phyloP scores from a whole-genome alignment of 2,329 filamentous ascomycete species.

The Pyrenochaeta sp. region DNA sequence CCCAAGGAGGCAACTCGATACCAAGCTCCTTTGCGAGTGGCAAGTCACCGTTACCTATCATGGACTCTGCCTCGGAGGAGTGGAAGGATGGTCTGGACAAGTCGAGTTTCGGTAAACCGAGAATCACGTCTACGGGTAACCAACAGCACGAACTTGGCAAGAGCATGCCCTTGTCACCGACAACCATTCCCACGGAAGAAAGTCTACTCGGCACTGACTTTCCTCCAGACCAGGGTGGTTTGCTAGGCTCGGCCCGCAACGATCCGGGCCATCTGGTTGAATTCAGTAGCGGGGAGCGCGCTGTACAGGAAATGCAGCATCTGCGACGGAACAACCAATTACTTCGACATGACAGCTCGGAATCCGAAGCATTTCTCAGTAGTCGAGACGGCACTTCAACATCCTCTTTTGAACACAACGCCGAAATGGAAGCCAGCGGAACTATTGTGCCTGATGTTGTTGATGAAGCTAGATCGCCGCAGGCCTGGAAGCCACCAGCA shows the following conservation, averaged over 20 bases:
- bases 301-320: conserved; percentile 47
- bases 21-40: conserved; percentile 58
- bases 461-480: conserved; percentile 36
- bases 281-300: conserved; percentile 38
- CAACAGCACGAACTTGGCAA: conserved; percentile 21
- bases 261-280: conserved; percentile 22
- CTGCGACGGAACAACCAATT: conserved; percentile 51
- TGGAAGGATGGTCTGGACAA: conserved; percentile 34
- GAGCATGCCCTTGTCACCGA: conserved; percentile 37
- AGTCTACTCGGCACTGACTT: neutral
- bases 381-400: conserved; percentile 37
- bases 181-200: conserved; percentile 30
- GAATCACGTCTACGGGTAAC: conserved; percentile 6
- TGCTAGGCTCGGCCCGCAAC: conserved; percentile 21
- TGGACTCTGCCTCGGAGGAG: conserved; percentile 36
- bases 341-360: conserved; percentile 49
- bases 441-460: conserved; percentile 49
- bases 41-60: conserved; percentile 32
- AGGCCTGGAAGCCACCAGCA: conserved; percentile 22
- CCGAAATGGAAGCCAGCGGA: conserved; percentile 52
- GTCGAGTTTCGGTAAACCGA: conserved; percentile 44
- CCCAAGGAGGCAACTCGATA: conserved; percentile 60
- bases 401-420: conserved; percentile 33
- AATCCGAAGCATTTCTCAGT: conserved; percentile 47
- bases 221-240: conserved; percentile 8